Percentiles rank a stretch among this genome's conserved stretches.
phyloP scores from a whole-genome alignment of 495 filamentous ascomycete species.

The Amphirosellinia nigrospora region DNA sequence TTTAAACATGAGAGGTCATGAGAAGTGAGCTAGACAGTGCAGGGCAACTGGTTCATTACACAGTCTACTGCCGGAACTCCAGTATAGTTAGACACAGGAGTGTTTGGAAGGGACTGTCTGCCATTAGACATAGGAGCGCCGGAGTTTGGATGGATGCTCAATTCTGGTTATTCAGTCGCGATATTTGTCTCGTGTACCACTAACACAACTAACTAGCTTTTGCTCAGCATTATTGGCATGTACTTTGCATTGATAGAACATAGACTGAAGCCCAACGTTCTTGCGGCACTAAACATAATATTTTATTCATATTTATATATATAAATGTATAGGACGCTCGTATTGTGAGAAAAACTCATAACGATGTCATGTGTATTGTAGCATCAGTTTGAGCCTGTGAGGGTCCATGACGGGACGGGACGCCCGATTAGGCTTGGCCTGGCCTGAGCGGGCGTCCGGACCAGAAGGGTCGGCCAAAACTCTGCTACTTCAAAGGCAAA shows the following conservation, averaged over 20 bases:
- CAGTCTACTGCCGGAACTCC: neutral
- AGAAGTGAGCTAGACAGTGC: slow-evolving; percentile 23
- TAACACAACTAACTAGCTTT: slow-evolving; percentile 11
- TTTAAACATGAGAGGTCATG: slow-evolving; percentile 21
- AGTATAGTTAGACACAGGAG: neutral
- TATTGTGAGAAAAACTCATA: neutral
- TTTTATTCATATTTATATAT: neutral
- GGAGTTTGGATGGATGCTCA: slow-evolving; percentile 24
- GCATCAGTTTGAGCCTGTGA: no score
- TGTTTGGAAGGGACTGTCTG: slow-evolving; percentile 2
- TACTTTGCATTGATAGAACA: slow-evolving; percentile 22
- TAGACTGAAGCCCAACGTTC: neutral
- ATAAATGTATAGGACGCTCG: neutral
- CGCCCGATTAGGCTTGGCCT: slow-evolving; percentile 19
- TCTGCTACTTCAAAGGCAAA: no score
- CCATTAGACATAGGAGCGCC: slow-evolving; percentile 16
- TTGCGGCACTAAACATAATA: slow-evolving; percentile 4
- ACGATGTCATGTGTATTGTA: neutral
- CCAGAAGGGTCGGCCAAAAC: no score
- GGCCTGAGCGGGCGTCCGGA: neutral
- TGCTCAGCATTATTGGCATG: slow-evolving; percentile 17
- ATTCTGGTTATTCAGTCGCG: slow-evolving; percentile 16
- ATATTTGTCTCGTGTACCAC: slow-evolving; percentile 15
- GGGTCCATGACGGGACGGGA: no score
- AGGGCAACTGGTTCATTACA: slow-evolving; percentile 21